A percentile compares a stretch with the other conserved stretches of the same genome.
These are phyloP conservation scores for Thelonectria rubi DNA, from an alignment of 2,329 filamentous ascomycete genomes.

Conservation along the genomic window DNA sequence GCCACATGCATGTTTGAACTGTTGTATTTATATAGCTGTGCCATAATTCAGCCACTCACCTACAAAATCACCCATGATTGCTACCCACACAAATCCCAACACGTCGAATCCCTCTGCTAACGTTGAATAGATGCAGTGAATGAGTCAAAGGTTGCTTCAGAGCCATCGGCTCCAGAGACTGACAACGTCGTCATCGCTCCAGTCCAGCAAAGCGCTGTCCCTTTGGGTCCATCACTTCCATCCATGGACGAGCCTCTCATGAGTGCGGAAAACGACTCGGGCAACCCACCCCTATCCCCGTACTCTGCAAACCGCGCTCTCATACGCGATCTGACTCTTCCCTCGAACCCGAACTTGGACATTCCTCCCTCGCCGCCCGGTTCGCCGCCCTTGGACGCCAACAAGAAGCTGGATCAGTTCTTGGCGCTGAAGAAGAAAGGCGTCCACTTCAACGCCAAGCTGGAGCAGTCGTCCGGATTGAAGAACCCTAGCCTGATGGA, in stretches of 20 bases:
- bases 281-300: conserved; percentile 63
- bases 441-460: conserved; percentile 80
- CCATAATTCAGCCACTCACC: neutral
- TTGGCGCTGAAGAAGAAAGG: conserved; percentile 79
- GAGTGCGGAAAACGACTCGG: conserved; percentile 32
- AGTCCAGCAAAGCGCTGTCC: conserved; percentile 43
- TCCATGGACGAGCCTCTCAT: conserved; percentile 38
- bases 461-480: conserved; percentile 72
- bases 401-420: conserved; percentile 77
- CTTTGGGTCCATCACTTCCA: conserved; percentile 53
- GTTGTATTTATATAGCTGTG: neutral
- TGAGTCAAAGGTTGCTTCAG: neutral
- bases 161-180: conserved; percentile 16
- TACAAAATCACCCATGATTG: too few species aligned
- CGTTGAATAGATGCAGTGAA: conserved; percentile 3
- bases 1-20: neutral
- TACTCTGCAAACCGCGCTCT: conserved; percentile 72
- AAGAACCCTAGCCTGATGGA: conserved; percentile 77
- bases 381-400: conserved; percentile 61
- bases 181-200: conserved; percentile 41
- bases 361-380: conserved; percentile 79
- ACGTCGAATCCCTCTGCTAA: neutral
- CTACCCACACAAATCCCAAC: neutral
- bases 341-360: conserved; percentile 74
- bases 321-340: conserved; percentile 77